phyloP scores from a whole-genome alignment of 148 eudicot species.

The Chenopodium berlandieri region DNA sequence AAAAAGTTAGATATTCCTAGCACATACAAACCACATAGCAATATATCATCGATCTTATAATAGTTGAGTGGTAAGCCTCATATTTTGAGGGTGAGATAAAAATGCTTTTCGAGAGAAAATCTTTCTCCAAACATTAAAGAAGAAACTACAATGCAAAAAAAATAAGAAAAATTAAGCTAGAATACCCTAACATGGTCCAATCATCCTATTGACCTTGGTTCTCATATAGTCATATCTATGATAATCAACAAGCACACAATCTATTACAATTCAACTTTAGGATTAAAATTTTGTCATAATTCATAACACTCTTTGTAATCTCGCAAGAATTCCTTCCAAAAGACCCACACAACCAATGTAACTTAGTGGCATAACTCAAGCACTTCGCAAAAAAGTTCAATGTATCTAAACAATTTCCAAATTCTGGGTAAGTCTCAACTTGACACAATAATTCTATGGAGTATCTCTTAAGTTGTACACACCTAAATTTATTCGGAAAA shows the following conservation, averaged over 20 bases:
- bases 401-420: background rate
- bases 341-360: background rate
- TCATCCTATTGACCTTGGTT: background rate
- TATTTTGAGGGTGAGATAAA: background rate
- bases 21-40: too few relatives aligned
- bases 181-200: background rate
- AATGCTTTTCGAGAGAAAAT: background rate
- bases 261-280: background rate
- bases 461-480: background rate
- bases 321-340: background rate
- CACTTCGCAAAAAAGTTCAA: background rate
- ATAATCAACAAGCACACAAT: background rate
- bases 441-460: background rate
- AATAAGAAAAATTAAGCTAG: background rate
- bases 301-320: background rate
- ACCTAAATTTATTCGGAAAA: background rate
- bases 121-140: background rate
- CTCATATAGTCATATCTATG: too few relatives aligned
- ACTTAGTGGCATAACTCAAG: background rate
- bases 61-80: background rate
- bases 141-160: background rate
- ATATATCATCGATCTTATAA: background rate
- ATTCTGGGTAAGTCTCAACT: background rate
- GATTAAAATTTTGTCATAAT: background rate
- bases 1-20: background rate